A percentile compares a stretch with the other conserved stretches of the same genome.
Evolutionary conservation across 352 stramenopile species (phyloP).

Genomic region (Pythium pyrilobum): DNA sequence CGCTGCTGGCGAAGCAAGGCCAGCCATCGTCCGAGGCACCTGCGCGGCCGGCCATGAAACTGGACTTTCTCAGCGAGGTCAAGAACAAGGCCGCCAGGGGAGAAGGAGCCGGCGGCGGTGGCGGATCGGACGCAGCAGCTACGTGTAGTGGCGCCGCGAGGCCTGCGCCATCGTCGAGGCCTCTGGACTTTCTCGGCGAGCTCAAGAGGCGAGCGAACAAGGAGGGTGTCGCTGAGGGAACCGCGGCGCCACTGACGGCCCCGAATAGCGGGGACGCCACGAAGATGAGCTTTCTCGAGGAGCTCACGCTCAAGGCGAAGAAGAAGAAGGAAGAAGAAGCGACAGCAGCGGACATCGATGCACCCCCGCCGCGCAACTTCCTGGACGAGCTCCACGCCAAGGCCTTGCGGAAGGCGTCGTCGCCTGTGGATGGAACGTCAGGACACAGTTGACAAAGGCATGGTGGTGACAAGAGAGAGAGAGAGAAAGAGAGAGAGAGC

Average conservation of each 20-base stretch:
- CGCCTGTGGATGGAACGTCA: too few relatives aligned
- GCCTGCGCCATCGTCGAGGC: neutral
- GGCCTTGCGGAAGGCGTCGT: neutral
- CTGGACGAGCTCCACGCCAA: slow-evolving; percentile 19
- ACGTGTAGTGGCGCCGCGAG: neutral
- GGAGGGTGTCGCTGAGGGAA: too few relatives aligned
- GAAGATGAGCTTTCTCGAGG: slow-evolving; percentile 14
- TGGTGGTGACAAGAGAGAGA: too few relatives aligned
- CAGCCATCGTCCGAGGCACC: too few relatives aligned
- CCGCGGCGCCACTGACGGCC: too few relatives aligned
- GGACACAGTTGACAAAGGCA: too few relatives aligned
- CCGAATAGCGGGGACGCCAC: too few relatives aligned
- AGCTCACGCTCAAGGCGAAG: slow-evolving; percentile 9
- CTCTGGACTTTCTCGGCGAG: slow-evolving; percentile 13
- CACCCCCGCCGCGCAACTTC: slow-evolving; percentile 6
- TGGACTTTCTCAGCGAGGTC: slow-evolving; percentile 12
- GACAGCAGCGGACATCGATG: too few relatives aligned
- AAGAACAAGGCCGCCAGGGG: slow-evolving; percentile 2
- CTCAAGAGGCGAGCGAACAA: slow-evolving; percentile 10
- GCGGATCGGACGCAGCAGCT: too few relatives aligned
- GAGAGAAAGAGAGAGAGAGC: too few relatives aligned
- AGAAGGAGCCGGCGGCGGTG: too few relatives aligned
- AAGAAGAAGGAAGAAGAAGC: neutral
- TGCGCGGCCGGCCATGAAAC: neutral
- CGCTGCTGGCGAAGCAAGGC: slow-evolving; percentile 11